Conservation (phyloP, 345 rosid species). For the Angophora floribunda region DNA sequence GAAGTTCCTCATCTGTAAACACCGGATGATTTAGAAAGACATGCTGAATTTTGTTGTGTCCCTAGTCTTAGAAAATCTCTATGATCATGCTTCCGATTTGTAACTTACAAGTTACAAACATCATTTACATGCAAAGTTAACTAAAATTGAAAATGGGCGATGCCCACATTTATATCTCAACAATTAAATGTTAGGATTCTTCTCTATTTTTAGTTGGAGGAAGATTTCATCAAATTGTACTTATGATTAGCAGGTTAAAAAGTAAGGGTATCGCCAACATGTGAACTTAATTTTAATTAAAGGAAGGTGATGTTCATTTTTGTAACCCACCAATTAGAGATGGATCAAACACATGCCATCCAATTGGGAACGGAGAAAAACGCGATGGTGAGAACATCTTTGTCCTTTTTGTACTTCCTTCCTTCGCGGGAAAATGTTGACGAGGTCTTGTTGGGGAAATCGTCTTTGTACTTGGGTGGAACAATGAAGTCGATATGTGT, state of each 20-base stretch:
- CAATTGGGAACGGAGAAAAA: not conserved
- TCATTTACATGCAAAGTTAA: not conserved
- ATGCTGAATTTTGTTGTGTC: not conserved
- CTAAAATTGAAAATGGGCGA: accelerated
- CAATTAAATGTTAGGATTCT: not conserved
- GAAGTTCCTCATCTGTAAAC: not conserved
- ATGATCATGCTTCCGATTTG: accelerated
- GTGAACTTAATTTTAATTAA: not conserved
- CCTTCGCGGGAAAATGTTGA: not conserved
- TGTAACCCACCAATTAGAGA: not conserved
- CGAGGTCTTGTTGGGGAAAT: no score
- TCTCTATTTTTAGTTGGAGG: not conserved
- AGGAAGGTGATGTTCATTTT: not conserved
- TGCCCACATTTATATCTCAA: not conserved
- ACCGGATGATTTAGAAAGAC: not conserved
- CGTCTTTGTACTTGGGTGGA: no score
- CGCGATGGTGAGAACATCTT: not conserved
- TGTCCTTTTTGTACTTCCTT: not conserved
- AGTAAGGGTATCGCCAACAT: no score
- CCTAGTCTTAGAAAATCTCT: not conserved
- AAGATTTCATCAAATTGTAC: not conserved
- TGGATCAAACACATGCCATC: not conserved
- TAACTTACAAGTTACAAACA: not conserved
- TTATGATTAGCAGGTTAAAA: not conserved
- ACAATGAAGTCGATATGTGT: no score